A percentile compares a stretch with the other conserved stretches of the same genome.
Evolutionary conservation across 176 grass and related monocot genomes (phyloP).

Genomic region (Ensete ventricosum): DNA sequence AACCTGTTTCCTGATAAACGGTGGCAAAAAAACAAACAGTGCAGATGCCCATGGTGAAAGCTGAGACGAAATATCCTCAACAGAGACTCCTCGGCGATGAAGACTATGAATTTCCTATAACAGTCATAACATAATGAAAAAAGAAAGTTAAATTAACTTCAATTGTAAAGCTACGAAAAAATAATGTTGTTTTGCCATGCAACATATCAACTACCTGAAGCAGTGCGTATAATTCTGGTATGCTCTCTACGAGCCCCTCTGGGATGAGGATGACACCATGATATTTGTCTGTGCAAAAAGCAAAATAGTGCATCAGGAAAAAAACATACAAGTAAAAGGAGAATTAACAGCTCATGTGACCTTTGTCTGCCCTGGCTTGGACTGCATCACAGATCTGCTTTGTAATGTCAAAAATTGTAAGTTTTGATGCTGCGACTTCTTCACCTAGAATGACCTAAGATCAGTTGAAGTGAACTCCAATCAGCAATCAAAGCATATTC

Average conservation of each 20-base stretch:
- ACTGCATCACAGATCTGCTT: constrained; percentile 97
- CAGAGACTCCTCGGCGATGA: constrained; percentile 68
- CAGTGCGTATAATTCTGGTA: constrained; percentile 93
- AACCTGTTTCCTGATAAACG: constrained; percentile 95
- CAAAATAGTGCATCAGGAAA: constrained; percentile 4
- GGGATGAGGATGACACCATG: constrained; percentile 96
- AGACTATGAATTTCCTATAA: constrained; percentile 93
- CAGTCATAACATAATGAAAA: constrained; percentile 21
- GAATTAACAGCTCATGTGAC: constrained; percentile 14
- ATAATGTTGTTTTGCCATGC: neutral
- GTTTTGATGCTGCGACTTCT: constrained; percentile 89
- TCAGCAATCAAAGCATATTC: constrained; percentile 4
- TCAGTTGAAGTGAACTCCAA: neutral
- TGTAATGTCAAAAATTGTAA: constrained; percentile 95
- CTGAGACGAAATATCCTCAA: constrained; percentile 84
- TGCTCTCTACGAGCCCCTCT: constrained; percentile 95
- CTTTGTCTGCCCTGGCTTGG: constrained; percentile 74
- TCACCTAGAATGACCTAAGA: constrained; percentile 88
- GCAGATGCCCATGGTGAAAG: constrained; percentile 99
- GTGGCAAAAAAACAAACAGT: constrained; percentile 91
- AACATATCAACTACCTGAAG: constrained; percentile 51
- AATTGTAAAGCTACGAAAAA: neutral
- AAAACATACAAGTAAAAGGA: constrained; percentile 8
- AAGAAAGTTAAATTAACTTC: constrained; percentile 2
- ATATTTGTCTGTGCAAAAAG: constrained; percentile 56